Evolutionary conservation across 2,329 filamentous ascomycete species (phyloP).

Genomic region (Fusarium sp.): DNA sequence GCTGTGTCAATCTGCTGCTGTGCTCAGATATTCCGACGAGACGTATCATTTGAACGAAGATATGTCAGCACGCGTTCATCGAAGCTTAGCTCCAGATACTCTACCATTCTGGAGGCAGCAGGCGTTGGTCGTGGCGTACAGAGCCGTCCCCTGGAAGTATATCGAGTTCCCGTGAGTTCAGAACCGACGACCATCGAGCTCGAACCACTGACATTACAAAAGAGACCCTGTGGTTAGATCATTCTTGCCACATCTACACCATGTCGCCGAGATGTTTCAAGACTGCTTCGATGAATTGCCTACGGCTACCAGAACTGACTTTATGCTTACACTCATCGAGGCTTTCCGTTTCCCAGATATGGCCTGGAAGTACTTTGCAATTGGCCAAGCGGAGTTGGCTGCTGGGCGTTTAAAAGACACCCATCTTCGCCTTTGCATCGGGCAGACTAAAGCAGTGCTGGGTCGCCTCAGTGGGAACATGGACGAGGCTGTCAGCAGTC

Average conservation of each 20-base stretch:
- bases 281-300: conserved; percentile 33
- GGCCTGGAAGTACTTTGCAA: conserved; percentile 41
- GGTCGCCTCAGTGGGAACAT: conserved; percentile 39
- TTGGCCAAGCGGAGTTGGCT: conserved; percentile 33
- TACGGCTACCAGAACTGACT: conserved; percentile 28
- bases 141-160: conserved; percentile 42
- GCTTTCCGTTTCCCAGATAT: conserved; percentile 41
- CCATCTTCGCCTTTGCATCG: conserved; percentile 35
- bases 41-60: conserved; percentile 36
- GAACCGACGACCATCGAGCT: conserved; percentile 2
- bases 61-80: conserved; percentile 28
- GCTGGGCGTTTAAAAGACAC: conserved; percentile 32
- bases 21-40: conserved; percentile 26
- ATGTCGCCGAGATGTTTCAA: conserved; percentile 27
- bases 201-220: conserved; percentile 14
- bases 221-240: conserved; percentile 31
- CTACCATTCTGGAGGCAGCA: conserved; percentile 35
- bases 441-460: conserved; percentile 36
- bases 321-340: conserved; percentile 40
- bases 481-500: conserved; percentile 28
- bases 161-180: conserved; percentile 39
- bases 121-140: conserved; percentile 36
- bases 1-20: conserved; percentile 14
- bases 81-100: conserved; percentile 20
- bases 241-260: conserved; percentile 36